Evolutionary conservation across 2,329 filamentous ascomycete species (phyloP), one percentile per base, ranked within the genome.

Genomic region (Aspergillus jensenii): DNA sequence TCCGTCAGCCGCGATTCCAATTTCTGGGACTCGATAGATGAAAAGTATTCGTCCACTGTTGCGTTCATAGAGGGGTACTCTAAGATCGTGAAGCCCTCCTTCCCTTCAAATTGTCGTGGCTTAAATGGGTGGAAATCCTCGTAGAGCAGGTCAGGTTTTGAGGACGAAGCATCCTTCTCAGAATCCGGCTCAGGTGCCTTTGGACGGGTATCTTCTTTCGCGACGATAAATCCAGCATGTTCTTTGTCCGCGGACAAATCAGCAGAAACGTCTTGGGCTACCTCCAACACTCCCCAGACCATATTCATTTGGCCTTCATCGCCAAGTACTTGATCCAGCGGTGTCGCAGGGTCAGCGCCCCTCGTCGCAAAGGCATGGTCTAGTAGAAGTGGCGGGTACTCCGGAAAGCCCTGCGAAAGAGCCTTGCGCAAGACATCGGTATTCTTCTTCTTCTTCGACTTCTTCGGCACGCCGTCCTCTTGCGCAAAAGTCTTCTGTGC

Each of bases 21-120:
- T 71, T 91, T 96, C 71, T 97, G 93, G 0, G 93, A 91, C 76
- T 99, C 95, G 25, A 98, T 85, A 0, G 93, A 98, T 0, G 95
- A 98, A 74, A 96, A 98, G 78, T 97, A 99, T 65, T 96, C 91
- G 70, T 99, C 95, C 0, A 96, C 92, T 0, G 92, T 95, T 69
- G 89, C 90, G 74, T 97, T 97, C 79, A 96, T 98, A 9, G 87
- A 89, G 6, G 91, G 84, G 64, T 93, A 92, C 54, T 90, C 85
- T 12, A 98, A 70, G 15, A 96, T 85, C 3, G 85, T 83, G 23
- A 88, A 84, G 0, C 81, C 77, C 0, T 86, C 78, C 56, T 92
- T 86, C 6, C 84, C 80, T 61, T 87, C 85, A 61, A 96, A 90
- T 65, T 98, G 93, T 21, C 82, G 80, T 0, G 95, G 95, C 40